Conservation (phyloP, 257 asterid genomes). For the Ocimum tenuiflorum region DNA sequence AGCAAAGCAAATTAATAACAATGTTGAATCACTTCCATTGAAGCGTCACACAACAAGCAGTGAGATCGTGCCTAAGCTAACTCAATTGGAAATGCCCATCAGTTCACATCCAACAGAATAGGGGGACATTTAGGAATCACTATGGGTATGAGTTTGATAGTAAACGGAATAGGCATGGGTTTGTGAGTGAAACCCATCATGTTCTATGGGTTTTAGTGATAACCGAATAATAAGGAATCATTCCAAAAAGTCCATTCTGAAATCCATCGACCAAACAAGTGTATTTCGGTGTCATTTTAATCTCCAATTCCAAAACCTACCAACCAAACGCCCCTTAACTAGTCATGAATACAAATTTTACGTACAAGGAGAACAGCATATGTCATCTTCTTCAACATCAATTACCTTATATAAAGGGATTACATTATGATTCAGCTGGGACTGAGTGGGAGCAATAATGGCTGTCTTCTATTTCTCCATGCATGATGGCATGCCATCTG, state of each 20-base stretch:
- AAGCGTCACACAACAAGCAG: not conserved
- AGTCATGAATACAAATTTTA: slow-evolving; percentile 2
- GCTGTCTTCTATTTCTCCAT: not conserved
- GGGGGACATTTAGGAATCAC: no score
- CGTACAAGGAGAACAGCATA: not conserved
- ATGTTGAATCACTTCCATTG: not conserved
- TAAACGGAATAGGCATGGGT: no score
- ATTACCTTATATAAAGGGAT: not conserved
- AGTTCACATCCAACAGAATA: no score
- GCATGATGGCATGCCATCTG: not conserved
- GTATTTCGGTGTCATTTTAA: no score
- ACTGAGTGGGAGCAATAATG: not conserved
- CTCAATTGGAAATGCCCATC: not conserved
- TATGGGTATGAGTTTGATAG: no score
- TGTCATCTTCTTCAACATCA: not conserved
- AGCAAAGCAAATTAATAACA: slow-evolving; percentile 5
- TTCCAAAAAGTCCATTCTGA: no score
- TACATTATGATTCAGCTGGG: not conserved
- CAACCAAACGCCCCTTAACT: no score
- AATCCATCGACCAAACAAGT: no score
- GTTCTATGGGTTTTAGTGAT: no score
- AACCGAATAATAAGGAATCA: no score
- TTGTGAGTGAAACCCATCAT: no score
- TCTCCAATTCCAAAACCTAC: no score
- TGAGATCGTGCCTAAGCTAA: not conserved